Percentiles rank a stretch among this genome's conserved stretches.
phyloP scores from a whole-genome alignment of 176 grass and related monocot species.

The Bothriochloa decipiens region DNA sequence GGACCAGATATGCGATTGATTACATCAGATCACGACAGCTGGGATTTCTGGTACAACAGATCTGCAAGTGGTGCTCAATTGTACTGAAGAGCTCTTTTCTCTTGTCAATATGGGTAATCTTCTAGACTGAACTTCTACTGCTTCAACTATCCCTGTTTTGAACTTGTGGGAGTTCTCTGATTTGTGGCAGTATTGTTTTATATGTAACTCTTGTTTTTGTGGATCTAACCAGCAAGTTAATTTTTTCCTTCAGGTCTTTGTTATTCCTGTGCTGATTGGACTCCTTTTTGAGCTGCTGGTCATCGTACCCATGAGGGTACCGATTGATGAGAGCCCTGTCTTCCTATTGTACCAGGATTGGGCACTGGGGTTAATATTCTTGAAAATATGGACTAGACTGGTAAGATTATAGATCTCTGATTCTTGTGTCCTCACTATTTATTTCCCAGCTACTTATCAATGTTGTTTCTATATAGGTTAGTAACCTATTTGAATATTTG shows the following conservation, averaged over 20 bases:
- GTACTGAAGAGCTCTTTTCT: slow-evolving; percentile 81
- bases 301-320: slow-evolving; percentile 97
- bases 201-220: not conserved
- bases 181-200: not conserved
- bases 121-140: slow-evolving; percentile 26
- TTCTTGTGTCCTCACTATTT: not conserved
- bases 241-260: slow-evolving; percentile 67
- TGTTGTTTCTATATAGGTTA: not conserved
- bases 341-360: slow-evolving; percentile 99
- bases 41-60: slow-evolving; percentile 69
- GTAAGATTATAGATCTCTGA: slow-evolving; percentile 42
- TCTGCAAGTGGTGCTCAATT: slow-evolving; percentile 93
- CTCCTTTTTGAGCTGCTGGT: slow-evolving; percentile 93
- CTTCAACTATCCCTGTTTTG: not conserved
- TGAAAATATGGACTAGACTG: slow-evolving; percentile 98
- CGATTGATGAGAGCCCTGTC: slow-evolving; percentile 94
- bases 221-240: slow-evolving; percentile 25
- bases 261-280: slow-evolving; percentile 95
- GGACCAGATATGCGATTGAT: slow-evolving; percentile 84
- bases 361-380: slow-evolving; percentile 93
- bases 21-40: slow-evolving; percentile 70
- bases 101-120: slow-evolving; percentile 90
- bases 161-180: not conserved
- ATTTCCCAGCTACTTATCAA: not conserved
- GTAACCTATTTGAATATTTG: not conserved